Percentiles rank a stretch among this genome's conserved stretches.
These are phyloP conservation scores for Hypoxylon crocopeplum DNA, from an alignment of 495 filamentous ascomycete genomes.

Conservation along the genomic window DNA sequence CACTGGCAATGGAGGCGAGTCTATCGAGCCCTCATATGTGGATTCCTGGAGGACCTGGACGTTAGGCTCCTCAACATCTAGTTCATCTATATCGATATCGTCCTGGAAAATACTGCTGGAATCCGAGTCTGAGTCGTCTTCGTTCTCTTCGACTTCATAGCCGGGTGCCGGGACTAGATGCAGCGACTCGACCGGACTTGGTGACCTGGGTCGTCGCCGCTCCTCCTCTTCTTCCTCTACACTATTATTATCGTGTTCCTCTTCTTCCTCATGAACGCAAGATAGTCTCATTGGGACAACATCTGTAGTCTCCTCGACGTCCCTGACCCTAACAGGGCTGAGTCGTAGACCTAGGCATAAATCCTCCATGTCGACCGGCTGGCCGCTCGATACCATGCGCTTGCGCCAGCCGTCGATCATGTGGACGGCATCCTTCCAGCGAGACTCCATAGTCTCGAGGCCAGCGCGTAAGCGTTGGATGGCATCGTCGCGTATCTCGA, in stretches of 20 bases:
- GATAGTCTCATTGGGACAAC: slow-evolving; percentile 47
- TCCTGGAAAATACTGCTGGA: slow-evolving; percentile 62
- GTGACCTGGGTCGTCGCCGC: slow-evolving; percentile 11
- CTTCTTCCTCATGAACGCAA: slow-evolving; percentile 48
- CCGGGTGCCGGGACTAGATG: slow-evolving; percentile 43
- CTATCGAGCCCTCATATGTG: slow-evolving; percentile 40
- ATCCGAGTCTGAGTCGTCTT: slow-evolving; percentile 49
- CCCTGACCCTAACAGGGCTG: slow-evolving; percentile 63
- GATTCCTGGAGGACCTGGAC: slow-evolving; percentile 56
- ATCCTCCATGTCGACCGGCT: slow-evolving; percentile 83
- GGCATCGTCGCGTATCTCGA: slow-evolving; percentile 88
- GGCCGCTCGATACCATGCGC: slow-evolving; percentile 78
- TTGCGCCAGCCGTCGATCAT: slow-evolving; percentile 95
- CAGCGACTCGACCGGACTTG: slow-evolving; percentile 38
- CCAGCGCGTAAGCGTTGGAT: slow-evolving; percentile 80
- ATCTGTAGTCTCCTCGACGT: slow-evolving; percentile 55
- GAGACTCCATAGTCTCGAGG: slow-evolving; percentile 88
- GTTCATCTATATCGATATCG: slow-evolving; percentile 55
- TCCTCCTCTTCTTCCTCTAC: slow-evolving; percentile 15
- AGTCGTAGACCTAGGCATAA: slow-evolving; percentile 76
- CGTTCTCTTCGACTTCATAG: slow-evolving; percentile 41
- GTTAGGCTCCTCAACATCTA: slow-evolving; percentile 56
- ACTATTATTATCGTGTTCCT: slow-evolving; percentile 40
- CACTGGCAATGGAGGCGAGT: slow-evolving; percentile 42
- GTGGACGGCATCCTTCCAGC: slow-evolving; percentile 87